Evolutionary conservation across 2,329 filamentous ascomycete genomes (phyloP).

Genomic region (Xylariaceae sp.): DNA sequence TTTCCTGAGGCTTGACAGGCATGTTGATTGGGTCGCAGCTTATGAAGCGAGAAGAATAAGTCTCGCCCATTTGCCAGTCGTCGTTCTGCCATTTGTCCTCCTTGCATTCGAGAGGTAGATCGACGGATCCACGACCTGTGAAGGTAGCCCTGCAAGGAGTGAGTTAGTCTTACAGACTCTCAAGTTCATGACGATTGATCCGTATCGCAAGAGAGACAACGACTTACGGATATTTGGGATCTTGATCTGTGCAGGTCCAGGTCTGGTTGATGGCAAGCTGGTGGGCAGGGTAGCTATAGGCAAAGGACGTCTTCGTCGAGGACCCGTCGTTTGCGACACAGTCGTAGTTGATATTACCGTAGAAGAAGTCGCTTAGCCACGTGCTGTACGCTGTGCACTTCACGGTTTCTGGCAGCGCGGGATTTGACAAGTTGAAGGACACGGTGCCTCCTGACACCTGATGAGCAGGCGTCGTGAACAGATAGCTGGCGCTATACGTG

Average conservation of each 20-base stretch:
- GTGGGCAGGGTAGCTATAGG: conserved; percentile 36
- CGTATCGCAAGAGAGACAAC: background rate
- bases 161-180: background rate
- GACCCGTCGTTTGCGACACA: conserved; percentile 36
- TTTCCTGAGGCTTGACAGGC: conserved; percentile 31
- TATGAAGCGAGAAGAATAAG: conserved; percentile 35
- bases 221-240: conserved; percentile 36
- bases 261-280: conserved; percentile 43
- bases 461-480: conserved; percentile 48
- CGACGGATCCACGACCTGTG: conserved; percentile 30
- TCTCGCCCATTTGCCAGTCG: conserved; percentile 37
- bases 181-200: no score
- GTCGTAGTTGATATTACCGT: conserved; percentile 41
- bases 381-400: conserved; percentile 39
- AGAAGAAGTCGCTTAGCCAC: conserved; percentile 46
- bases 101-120: conserved; percentile 35
- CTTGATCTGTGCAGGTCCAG: conserved; percentile 42
- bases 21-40: conserved; percentile 32
- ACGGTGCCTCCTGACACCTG: conserved; percentile 45
- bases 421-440: conserved; percentile 47
- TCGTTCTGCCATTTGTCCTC: conserved; percentile 35
- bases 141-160: conserved; percentile 29
- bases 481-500: conserved; percentile 44
- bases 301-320: conserved; percentile 37
- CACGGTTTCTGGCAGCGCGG: conserved; percentile 35